Evolutionary conservation across 1,284 basidiomycete genomes (phyloP), one percentile per base, ranked within the genome.

Genomic region (Cryptococcus sp.): DNA sequence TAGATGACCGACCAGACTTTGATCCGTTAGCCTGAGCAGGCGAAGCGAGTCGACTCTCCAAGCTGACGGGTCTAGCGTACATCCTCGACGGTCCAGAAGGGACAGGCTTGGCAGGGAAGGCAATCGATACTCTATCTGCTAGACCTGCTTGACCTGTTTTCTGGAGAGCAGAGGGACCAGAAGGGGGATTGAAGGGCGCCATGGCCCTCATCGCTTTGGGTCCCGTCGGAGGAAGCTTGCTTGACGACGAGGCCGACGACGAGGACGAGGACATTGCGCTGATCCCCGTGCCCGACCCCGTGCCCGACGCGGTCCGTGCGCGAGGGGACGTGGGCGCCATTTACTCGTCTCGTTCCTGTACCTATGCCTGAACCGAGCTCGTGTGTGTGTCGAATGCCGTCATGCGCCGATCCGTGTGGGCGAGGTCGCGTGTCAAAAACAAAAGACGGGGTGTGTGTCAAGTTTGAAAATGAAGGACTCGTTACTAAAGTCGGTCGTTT

Each of bases 201-300:
- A 50, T 25, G 50, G 42, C 17, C 35, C 58, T 25, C 6, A 59
- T 23, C 13, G 64, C 60, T 51, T 62, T 62, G 8, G 64, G 64
- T 19, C 64, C 64, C 10, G 54, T 60, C 5, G 64, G 64, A 16
- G 58, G 55, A 11, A 56, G 39, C 22, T 50, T 54, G 31, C 20
- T 19, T 16, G 57, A 13, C 7, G 44, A n/a, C 5, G 60, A 22
- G 27, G 48, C 11, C 22, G 57, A 13, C 7, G 44, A n/a, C 5
- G 60, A 22, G 27, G 48, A 25, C 22, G 47, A 35, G 31, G 31
- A 35, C 31, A 13, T 35, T 35, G 31, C 31, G 31, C 31, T 35
- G 31, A 35, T 35, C 31, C 31, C 31, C 31, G 31, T 35, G 7
- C 31, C 31, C 31, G 31, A 35, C 31, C 31, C 25, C 25, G 25